Evolutionary conservation across 768 basidiomycete species (phyloP).

Genomic region (Neoboletus brunneissimus): DNA sequence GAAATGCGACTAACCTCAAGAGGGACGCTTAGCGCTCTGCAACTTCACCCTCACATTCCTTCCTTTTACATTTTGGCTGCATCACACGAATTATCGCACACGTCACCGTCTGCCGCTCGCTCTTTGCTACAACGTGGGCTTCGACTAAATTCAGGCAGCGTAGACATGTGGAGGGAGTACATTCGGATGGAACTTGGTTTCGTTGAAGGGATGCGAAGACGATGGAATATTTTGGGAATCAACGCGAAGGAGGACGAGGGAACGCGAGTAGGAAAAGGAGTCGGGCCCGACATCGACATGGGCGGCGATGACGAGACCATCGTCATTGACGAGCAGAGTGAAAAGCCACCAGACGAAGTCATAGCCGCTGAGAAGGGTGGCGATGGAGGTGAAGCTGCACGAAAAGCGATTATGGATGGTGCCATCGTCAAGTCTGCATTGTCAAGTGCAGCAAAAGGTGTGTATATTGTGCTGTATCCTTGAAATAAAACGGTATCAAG

Average conservation of each 20-base stretch:
- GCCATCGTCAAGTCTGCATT: slow-evolving; percentile 80
- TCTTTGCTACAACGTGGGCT: slow-evolving; percentile 83
- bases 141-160: slow-evolving; percentile 67
- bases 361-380: slow-evolving; percentile 37
- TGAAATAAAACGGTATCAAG: slow-evolving; percentile 10
- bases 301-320: slow-evolving; percentile 9
- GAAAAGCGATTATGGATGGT: slow-evolving; percentile 69
- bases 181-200: slow-evolving; percentile 88
- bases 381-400: slow-evolving; percentile 52
- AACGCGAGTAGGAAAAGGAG: slow-evolving; percentile 16
- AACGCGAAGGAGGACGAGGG: slow-evolving; percentile 12
- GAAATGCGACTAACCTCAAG: slow-evolving; percentile 5
- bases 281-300: slow-evolving; percentile 26
- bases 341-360: slow-evolving; percentile 25
- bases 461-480: slow-evolving; percentile 18
- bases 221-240: slow-evolving; percentile 82
- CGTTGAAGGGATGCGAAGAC: slow-evolving; percentile 70
- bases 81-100: slow-evolving; percentile 72
- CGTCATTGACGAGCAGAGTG: slow-evolving; percentile 22
- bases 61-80: slow-evolving; percentile 83
- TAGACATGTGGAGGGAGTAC: slow-evolving; percentile 86
- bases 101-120: slow-evolving; percentile 76
- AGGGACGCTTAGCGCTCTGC: slow-evolving; percentile 61
- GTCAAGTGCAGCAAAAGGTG: slow-evolving; percentile 70
- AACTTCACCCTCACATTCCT: slow-evolving; percentile 78